These are phyloP conservation scores for Blastobotrys malaysiensis DNA, from an alignment of 1,139 yeast genomes.

Conservation along the genomic window DNA sequence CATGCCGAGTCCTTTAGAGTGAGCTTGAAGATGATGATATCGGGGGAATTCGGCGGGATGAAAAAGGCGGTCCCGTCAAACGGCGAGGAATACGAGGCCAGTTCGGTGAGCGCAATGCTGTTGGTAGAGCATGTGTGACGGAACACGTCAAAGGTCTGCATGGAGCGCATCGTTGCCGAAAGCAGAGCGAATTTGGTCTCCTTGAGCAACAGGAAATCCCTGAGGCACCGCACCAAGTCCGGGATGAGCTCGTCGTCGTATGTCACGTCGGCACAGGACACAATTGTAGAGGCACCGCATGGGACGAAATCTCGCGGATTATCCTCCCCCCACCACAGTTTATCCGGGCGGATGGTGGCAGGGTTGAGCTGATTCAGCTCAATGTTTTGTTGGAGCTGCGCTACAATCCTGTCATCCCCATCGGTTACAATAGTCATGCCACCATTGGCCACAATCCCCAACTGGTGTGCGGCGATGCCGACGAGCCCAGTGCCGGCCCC, in stretches of 20 bases:
- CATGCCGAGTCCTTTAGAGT: background rate
- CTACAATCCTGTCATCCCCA: conserved; percentile 66
- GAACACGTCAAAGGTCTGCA: conserved; percentile 51
- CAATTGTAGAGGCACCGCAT: conserved; percentile 6
- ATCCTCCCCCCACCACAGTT: conserved; percentile 62
- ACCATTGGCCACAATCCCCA: conserved; percentile 25
- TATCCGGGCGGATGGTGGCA: conserved; percentile 33
- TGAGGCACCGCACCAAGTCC: conserved; percentile 47
- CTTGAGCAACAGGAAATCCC: conserved; percentile 17
- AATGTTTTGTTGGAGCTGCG: conserved; percentile 44
- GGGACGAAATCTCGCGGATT: conserved; percentile 26
- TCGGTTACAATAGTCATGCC: conserved; percentile 51
- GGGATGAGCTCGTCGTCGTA: conserved; percentile 65
- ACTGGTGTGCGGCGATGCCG: conserved; percentile 47
- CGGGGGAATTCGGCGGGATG: conserved; percentile 22
- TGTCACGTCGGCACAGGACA: conserved; percentile 79
- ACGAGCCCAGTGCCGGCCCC: conserved; percentile 94
- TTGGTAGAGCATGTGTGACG: conserved; percentile 37
- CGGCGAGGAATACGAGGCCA: conserved; percentile 20
- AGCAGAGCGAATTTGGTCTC: conserved; percentile 18
- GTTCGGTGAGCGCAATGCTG: conserved; percentile 31
- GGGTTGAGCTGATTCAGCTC: conserved; percentile 38
- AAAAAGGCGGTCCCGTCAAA: conserved; percentile 15
- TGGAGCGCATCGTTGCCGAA: conserved; percentile 69
- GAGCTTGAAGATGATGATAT: conserved; percentile 16